phyloP scores from a whole-genome alignment of 257 asterid genomes.

The Gynochthodes officinalis region DNA sequence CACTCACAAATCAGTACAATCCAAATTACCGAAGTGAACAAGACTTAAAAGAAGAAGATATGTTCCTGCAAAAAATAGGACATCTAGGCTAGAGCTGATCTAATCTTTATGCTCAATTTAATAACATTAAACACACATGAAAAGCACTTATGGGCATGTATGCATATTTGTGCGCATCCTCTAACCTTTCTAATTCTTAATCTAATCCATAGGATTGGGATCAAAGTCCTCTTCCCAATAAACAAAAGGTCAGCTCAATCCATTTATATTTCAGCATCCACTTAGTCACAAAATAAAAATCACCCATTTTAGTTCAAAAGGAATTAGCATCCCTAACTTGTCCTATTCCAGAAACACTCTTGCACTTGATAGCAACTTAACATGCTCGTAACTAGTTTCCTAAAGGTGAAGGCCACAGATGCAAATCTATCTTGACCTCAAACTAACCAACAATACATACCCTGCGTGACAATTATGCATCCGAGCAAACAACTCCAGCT shows the following conservation, averaged over 20 bases:
- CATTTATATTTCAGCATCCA: background rate
- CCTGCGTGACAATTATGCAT: conserved; percentile 91
- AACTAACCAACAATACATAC: conserved; percentile 44
- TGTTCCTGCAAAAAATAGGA: too few species aligned
- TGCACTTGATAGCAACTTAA: background rate
- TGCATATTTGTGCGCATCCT: too few species aligned
- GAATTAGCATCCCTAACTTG: background rate
- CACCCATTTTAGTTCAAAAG: background rate
- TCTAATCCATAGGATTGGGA: background rate
- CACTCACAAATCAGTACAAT: background rate
- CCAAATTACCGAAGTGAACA: background rate
- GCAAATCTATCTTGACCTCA: background rate
- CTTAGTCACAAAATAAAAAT: background rate
- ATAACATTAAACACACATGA: too few species aligned
- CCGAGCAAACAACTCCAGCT: conserved; percentile 96
- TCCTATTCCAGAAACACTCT: too few species aligned
- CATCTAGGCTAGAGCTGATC: too few species aligned
- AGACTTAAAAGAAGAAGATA: background rate
- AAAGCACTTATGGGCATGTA: background rate
- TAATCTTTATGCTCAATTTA: background rate
- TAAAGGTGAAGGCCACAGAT: background rate
- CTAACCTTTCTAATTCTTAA: background rate
- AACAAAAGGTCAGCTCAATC: too few species aligned
- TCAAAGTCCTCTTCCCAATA: too few species aligned
- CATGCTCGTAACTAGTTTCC: background rate